Evolutionary conservation across 2,329 filamentous ascomycete genomes (phyloP).

Genomic region (Herpomyces periplanetae): DNA sequence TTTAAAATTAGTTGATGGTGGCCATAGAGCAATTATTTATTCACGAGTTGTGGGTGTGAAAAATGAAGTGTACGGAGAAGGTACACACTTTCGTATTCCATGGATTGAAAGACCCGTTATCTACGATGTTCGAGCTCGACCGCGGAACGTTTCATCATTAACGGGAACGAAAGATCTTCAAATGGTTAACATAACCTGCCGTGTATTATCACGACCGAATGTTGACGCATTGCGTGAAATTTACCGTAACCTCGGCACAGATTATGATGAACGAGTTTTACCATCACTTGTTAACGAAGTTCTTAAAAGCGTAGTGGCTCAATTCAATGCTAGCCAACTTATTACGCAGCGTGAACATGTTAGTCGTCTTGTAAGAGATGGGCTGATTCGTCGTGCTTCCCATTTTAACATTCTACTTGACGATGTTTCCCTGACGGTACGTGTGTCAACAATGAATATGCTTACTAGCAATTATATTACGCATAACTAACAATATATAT

Average conservation of each 20-base stretch:
- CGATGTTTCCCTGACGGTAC: conserved; percentile 76
- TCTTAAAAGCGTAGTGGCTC: conserved; percentile 1
- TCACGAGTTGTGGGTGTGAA: conserved; percentile 60
- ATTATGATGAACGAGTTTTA: conserved; percentile 23
- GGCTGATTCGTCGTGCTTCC: conserved; percentile 54
- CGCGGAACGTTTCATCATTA: conserved; percentile 74
- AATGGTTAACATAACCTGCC: conserved; percentile 99
- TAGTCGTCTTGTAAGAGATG: conserved; percentile 57
- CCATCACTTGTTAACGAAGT: conserved; percentile 1
- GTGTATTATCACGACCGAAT: conserved; percentile 71
- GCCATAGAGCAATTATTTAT: conserved; percentile 96
- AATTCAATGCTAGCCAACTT: conserved; percentile 11
- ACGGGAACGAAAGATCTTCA: conserved; percentile 96
- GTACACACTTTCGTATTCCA: conserved; percentile 75
- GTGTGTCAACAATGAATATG: too few species aligned
- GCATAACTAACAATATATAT: conserved; percentile 6
- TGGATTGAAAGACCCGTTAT: conserved; percentile 92
- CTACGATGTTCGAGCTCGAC: conserved; percentile 92
- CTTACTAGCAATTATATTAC: conserved; percentile 1
- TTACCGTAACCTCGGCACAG: conserved; percentile 67
- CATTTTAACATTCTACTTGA: conserved; percentile 91
- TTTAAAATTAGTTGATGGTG: conserved; percentile 51
- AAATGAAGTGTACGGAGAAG: conserved; percentile 87
- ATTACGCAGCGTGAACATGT: conserved; percentile 98
- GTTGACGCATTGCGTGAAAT: conserved; percentile 73